These are phyloP conservation scores for Collybia nuda DNA, from an alignment of 768 basidiomycete genomes.

Conservation along the genomic window DNA sequence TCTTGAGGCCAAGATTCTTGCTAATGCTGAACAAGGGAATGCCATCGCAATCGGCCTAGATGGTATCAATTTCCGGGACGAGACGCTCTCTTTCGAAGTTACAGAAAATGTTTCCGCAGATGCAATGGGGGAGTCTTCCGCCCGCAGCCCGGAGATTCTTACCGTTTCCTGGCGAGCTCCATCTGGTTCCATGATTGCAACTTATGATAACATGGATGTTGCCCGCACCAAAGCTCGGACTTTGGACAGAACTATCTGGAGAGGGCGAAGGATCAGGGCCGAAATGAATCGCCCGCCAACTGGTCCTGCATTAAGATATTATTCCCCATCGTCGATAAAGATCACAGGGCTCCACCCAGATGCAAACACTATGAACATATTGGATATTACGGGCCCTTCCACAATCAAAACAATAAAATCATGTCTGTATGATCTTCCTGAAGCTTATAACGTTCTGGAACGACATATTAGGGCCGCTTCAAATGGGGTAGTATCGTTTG, in stretches of 20 bases:
- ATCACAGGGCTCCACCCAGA: constrained; percentile 39
- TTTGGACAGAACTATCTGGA: constrained; percentile 33
- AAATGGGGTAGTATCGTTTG: constrained; percentile 21
- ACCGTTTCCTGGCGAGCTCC: constrained; percentile 54
- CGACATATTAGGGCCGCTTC: constrained; percentile 21
- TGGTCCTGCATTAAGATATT: constrained; percentile 21
- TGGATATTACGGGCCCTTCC: constrained; percentile 26
- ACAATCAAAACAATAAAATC: constrained; percentile 21
- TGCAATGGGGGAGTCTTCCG: constrained; percentile 38
- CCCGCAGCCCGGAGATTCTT: constrained; percentile 35
- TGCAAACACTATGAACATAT: constrained; percentile 21
- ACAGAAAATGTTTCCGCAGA: constrained; percentile 35
- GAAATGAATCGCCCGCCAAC: constrained; percentile 40
- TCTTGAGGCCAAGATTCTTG: constrained; percentile 43
- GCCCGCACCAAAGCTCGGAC: constrained; percentile 32
- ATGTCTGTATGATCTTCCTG: constrained; percentile 13
- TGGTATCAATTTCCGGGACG: constrained; percentile 45
- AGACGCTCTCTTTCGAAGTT: constrained; percentile 41
- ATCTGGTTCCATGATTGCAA: constrained; percentile 43
- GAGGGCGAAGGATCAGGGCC: constrained; percentile 46
- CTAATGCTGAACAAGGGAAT: constrained; percentile 37
- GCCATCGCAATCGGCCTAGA: constrained; percentile 44
- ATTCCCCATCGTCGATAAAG: constrained; percentile 35
- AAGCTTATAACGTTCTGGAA: constrained; percentile 17
- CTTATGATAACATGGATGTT: constrained; percentile 31